Conservation (phyloP, 768 basidiomycete species). For the Auricularia heimuer region DNA sequence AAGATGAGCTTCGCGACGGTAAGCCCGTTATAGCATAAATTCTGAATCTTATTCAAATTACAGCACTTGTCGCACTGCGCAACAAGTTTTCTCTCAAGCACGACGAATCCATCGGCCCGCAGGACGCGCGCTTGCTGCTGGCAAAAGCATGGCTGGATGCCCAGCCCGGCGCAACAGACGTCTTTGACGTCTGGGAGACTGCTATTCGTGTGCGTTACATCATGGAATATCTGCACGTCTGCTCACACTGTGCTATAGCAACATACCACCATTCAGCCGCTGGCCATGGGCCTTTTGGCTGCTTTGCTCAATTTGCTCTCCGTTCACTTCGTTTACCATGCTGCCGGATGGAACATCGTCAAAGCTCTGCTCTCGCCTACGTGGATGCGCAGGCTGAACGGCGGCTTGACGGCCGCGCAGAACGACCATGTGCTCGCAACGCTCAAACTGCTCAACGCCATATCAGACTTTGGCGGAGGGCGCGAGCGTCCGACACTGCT, state of each 20-base stretch:
- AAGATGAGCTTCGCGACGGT: neutral
- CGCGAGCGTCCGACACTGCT: conserved; percentile 50
- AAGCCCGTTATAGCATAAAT: neutral
- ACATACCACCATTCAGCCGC: conserved; percentile 30
- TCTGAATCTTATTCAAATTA: neutral
- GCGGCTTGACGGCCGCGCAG: conserved; percentile 50
- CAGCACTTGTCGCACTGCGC: conserved; percentile 29
- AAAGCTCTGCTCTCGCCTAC: conserved; percentile 47
- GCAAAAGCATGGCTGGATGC: conserved; percentile 53
- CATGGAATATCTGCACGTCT: neutral
- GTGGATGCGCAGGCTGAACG: conserved; percentile 47
- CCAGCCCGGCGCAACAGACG: conserved; percentile 44
- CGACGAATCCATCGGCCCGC: conserved; percentile 39
- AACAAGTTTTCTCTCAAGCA: conserved; percentile 50
- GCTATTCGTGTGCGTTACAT: conserved; percentile 35
- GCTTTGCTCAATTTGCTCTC: conserved; percentile 54
- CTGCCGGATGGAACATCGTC: conserved; percentile 51
- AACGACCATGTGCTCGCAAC: conserved; percentile 59
- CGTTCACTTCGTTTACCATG: conserved; percentile 58
- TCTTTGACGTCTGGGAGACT: conserved; percentile 56
- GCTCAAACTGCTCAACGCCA: conserved; percentile 49
- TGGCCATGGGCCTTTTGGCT: conserved; percentile 45
- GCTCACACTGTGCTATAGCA: conserved; percentile 21
- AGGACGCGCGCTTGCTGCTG: conserved; percentile 52
- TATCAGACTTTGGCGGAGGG: conserved; percentile 58